A percentile compares a stretch with the other conserved stretches of the same genome.
Conservation (phyloP, 2,329 filamentous ascomycete species). For the Aspergillus unguis region DNA sequence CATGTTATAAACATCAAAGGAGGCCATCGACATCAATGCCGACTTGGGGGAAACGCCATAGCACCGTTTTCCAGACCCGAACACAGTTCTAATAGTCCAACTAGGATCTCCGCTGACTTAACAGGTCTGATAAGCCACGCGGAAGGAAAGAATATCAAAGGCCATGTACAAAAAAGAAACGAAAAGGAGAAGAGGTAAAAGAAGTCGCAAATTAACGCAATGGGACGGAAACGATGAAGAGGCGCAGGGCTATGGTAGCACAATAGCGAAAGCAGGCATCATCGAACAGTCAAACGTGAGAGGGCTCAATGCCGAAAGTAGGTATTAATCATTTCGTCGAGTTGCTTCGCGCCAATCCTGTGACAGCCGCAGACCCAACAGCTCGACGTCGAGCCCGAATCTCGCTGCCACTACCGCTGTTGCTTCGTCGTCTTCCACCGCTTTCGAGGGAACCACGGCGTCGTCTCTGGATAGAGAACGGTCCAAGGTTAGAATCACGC, state of each 20-base stretch:
- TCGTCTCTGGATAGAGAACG: constrained; percentile 46
- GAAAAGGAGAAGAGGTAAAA: constrained; percentile 8
- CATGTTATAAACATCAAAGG: constrained; percentile 32
- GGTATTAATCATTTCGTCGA: constrained; percentile 35
- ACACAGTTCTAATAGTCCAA: constrained; percentile 43
- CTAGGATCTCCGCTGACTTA: constrained; percentile 32
- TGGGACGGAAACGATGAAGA: constrained; percentile 16
- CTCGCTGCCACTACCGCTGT: constrained; percentile 42
- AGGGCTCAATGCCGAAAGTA: no score
- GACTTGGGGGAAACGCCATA: constrained; percentile 39
- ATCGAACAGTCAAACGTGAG: no score
- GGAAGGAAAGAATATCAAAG: constrained; percentile 35
- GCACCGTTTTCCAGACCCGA: constrained; percentile 44
- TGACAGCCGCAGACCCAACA: constrained; percentile 35
- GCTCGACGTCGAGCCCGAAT: constrained; percentile 42
- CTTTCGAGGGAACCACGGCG: constrained; percentile 42
- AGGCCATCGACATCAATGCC: constrained; percentile 31
- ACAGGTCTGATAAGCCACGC: constrained; percentile 23
- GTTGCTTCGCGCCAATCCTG: constrained; percentile 42
- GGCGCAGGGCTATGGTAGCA: constrained; percentile 20
- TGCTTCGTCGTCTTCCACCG: constrained; percentile 40
- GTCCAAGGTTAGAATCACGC: constrained; percentile 47
- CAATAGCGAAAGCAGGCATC: constrained; percentile 21
- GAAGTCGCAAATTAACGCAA: constrained; percentile 23
- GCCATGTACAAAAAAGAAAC: constrained; percentile 39